These are phyloP conservation scores for Mycena filopes DNA, from an alignment of 768 basidiomycete genomes.

Conservation along the genomic window DNA sequence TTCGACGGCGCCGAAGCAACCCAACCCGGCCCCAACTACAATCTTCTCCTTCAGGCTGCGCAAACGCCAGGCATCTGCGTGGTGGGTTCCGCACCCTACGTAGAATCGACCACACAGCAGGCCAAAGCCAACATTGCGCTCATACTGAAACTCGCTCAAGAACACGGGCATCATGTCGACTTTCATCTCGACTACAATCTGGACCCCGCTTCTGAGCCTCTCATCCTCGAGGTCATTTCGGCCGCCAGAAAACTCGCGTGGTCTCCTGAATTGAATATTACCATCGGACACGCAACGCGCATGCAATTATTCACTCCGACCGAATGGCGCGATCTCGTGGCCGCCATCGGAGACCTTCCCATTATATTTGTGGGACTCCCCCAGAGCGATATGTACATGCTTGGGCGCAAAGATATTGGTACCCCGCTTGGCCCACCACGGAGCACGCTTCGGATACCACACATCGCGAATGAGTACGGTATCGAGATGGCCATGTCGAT, in stretches of 20 bases:
- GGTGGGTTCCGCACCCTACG: constrained; percentile 74
- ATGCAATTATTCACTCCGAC: constrained; percentile 59
- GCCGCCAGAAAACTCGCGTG: constrained; percentile 47
- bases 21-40: constrained; percentile 56
- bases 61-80: constrained; percentile 54
- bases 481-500: constrained; percentile 66
- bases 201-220: constrained; percentile 58
- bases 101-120: constrained; percentile 60
- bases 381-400: constrained; percentile 77
- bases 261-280: constrained; percentile 48
- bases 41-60: constrained; percentile 56
- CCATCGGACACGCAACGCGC: constrained; percentile 71
- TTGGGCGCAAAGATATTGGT: constrained; percentile 55
- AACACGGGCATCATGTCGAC: constrained; percentile 57
- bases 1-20: constrained; percentile 49
- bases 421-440: constrained; percentile 57
- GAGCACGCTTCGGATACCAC: constrained; percentile 64
- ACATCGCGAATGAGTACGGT: constrained; percentile 55
- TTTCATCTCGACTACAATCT: constrained; percentile 79
- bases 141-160: constrained; percentile 59
- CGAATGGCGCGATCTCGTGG: constrained; percentile 58
- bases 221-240: constrained; percentile 65
- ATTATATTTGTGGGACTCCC: constrained; percentile 67
- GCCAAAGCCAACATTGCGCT: constrained; percentile 64
- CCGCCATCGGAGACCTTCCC: constrained; percentile 55